Base-by-base conservation (phyloP, 106 monocot species). In the Ottelia alismoides region DNA sequence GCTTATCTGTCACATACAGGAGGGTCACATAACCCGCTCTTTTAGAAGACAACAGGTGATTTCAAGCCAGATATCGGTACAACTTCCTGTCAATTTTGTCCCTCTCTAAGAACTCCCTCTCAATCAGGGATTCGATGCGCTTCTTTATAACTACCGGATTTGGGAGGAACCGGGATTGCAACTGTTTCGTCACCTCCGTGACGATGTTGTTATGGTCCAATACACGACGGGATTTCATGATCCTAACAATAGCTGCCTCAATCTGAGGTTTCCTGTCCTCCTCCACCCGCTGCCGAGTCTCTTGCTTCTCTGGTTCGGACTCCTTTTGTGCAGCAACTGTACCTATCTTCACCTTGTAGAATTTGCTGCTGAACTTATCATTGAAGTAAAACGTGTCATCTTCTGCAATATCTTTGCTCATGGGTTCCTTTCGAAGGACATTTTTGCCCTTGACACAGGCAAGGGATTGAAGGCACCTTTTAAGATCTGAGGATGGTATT, bases 211-310 rank as follows among this genome's bases (percentile, higher is more conserved):
- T 80, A 62, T 81, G 77, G 53, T 81, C 77, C 47, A 78, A 52
- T 5, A 87, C 86, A 49, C 77, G 63, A 29, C 86, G 53, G 1
- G 86, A 67, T 43, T 87, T 87, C 86, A 87, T 87, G 47, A 87
- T 78, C 55, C 86, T 64, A 30, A 87, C 81, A 28, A 87, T 77
- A 22, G 86, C 80, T 2, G 86, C 86, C 55, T 87, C 86, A 27
- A 87, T 87, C 58, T 87, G 80, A 24, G 81, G 86, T 55, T 81
- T 80, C 53, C 93, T 60, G 64, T 94, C 93, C 46, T 94, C 88
- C 65, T 94, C 93, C 47, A 94, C 84, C 49, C 78, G 76, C 52
- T 94, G 93, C n/a, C 86, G 63, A 20, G 80, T 81, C 71, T 81
- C 86, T 31, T 74, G 74, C 60, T 87, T 81, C 60, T 87, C 81